Evolutionary conservation across 192 early-diverging fungal species (phyloP).

Genomic region (Umbelopsis vinacea): DNA sequence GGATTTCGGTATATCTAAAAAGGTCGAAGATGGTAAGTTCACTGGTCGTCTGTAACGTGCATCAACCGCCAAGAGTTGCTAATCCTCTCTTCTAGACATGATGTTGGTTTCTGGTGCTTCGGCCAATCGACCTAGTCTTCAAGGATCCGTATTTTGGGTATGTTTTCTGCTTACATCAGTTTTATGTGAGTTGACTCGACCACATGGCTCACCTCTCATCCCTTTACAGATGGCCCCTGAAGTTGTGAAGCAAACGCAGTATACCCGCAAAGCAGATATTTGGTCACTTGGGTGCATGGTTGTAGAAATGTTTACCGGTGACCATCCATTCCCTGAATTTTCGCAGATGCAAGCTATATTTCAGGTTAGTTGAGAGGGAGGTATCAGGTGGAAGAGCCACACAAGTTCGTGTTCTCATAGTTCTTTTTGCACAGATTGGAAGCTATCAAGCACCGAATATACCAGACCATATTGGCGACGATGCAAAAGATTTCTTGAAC

Average conservation of each 20-base stretch:
- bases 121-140: slow-evolving; percentile 75
- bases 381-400: slow-evolving; percentile 29
- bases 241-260: slow-evolving; percentile 91
- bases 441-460: slow-evolving; percentile 82
- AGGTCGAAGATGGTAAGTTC: slow-evolving; percentile 72
- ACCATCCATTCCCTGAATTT: slow-evolving; percentile 86
- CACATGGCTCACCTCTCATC: background rate
- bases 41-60: background rate
- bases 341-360: slow-evolving; percentile 85
- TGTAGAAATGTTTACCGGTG: slow-evolving; percentile 98
- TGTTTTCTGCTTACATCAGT: background rate
- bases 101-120: slow-evolving; percentile 49
- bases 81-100: slow-evolving; percentile 38
- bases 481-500: slow-evolving; percentile 80
- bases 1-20: slow-evolving; percentile 99
- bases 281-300: slow-evolving; percentile 95
- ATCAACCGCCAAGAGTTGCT: background rate
- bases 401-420: background rate
- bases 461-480: slow-evolving; percentile 68
- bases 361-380: slow-evolving; percentile 56
- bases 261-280: slow-evolving; percentile 91
- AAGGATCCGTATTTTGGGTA: slow-evolving; percentile 91
- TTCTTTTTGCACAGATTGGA: slow-evolving; percentile 67
- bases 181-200: background rate
- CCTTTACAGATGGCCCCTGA: slow-evolving; percentile 93